A percentile compares a stretch with the other conserved stretches of the same genome.
Conservation (phyloP, 768 basidiomycete genomes). For the Dendrothele bispora region DNA sequence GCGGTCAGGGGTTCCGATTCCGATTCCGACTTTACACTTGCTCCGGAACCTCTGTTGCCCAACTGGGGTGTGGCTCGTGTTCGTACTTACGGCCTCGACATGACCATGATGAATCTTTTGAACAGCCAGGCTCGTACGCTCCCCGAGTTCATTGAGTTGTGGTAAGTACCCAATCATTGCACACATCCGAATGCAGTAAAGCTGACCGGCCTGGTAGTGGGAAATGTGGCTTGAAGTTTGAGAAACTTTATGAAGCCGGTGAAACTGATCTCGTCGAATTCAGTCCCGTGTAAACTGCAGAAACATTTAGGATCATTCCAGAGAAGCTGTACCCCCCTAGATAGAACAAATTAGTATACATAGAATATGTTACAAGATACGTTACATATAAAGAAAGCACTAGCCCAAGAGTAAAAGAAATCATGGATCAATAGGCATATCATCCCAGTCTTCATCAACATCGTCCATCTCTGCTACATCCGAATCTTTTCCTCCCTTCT, state of each 20-base stretch:
- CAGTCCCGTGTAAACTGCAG: constrained; percentile 6
- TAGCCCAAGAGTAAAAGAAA: no score
- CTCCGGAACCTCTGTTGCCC: constrained; percentile 46
- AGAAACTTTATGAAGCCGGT: constrained; percentile 35
- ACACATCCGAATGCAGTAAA: not conserved
- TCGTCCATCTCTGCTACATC: no score
- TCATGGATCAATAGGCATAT: no score
- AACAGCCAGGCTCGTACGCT: constrained; percentile 45
- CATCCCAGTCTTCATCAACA: no score
- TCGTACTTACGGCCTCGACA: constrained; percentile 41
- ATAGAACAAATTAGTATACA: no score
- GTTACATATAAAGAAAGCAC: no score
- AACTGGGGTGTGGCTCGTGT: constrained; percentile 45
- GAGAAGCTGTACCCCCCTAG: no score
- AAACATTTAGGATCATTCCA: not conserved
- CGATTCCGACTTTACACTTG: constrained; percentile 19
- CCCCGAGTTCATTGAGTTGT: constrained; percentile 36
- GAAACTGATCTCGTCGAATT: constrained; percentile 35
- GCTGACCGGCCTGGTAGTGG: not conserved
- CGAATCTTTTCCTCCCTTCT: no score
- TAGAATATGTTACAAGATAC: no score
- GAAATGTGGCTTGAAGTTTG: constrained; percentile 32
- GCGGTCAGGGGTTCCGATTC: constrained; percentile 13
- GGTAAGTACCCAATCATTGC: constrained; percentile 10
- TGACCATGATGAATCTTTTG: constrained; percentile 43